phyloP scores from a whole-genome alignment of 495 filamentous ascomycete species.

The Penicillium riverlandense region DNA sequence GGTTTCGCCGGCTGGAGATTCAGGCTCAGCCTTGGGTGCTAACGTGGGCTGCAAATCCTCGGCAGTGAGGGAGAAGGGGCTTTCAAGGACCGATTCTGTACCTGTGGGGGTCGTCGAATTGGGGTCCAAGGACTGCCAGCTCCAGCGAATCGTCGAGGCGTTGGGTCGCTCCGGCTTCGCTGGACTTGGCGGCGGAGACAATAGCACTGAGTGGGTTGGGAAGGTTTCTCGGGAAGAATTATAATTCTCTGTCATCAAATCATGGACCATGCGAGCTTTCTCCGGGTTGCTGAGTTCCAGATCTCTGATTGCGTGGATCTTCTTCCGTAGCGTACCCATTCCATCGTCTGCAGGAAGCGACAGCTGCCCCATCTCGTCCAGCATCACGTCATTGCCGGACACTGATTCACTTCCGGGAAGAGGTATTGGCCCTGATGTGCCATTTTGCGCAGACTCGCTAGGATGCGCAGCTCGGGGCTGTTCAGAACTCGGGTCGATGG shows the following conservation, averaged over 20 bases:
- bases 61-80: conserved; percentile 60
- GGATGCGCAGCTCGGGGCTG: background rate
- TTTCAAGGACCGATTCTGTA: conserved; percentile 26
- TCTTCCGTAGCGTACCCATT: conserved; percentile 66
- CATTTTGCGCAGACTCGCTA: background rate
- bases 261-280: conserved; percentile 80
- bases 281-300: conserved; percentile 55
- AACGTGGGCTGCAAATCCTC: conserved; percentile 70
- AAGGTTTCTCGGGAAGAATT: conserved; percentile 36
- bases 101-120: conserved; percentile 20
- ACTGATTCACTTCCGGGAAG: too few species aligned
- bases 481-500: background rate
- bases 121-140: conserved; percentile 20
- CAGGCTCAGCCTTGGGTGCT: conserved; percentile 41
- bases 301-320: conserved; percentile 69
- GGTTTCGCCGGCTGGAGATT: conserved; percentile 28
- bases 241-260: conserved; percentile 75
- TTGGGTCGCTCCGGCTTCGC: conserved; percentile 26
- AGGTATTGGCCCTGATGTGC: background rate
- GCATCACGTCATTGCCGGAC: conserved; percentile 7
- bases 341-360: conserved; percentile 87
- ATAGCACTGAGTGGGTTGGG: conserved; percentile 16
- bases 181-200: conserved; percentile 27
- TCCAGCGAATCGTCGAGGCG: conserved; percentile 26
- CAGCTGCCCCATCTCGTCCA: conserved; percentile 10